Base-by-base conservation (phyloP, 2,329 filamentous ascomycete genomes). In the Ceratocystis variospora region DNA sequence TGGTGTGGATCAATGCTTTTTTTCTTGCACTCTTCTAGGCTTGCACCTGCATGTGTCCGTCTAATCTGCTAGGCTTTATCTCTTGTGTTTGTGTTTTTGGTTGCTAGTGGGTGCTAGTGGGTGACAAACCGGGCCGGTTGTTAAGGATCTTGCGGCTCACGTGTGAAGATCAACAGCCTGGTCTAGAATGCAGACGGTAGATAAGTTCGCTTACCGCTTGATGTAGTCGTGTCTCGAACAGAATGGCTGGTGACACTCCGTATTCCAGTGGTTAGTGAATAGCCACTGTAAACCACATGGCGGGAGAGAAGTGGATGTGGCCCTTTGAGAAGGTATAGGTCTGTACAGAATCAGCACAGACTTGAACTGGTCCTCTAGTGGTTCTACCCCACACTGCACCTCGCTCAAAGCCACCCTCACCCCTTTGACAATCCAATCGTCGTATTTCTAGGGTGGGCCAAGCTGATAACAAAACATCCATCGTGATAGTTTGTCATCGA, bases 51-150 rank as follows among this genome's bases (percentile, higher is more conserved):
- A 55, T 55, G 50, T 55, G 50, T 28, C 53, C 6, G 53, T 31
- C 10, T 22, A 22, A 50, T 22, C 17, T 5, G 3, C 15, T 33
- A 17, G 25, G 1, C 53, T 8, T 31, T 57, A 57, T 57, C 53
- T 57, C 10, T 22, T 17, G 53, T 22, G 53, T 22, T 48, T 1
- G 1, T 17, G 1, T 7, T 22, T 53, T 53, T 22, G 48, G 10
- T 53, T 53, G 19, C 48, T 53, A 6, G 53, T 22, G 19, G 25
- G 10, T 53, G 19, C 48, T 53, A 6, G 53, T 22, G 19, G 25
- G 10, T 57, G 8, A 28, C 22, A 57, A 57, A 57, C 53, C 53
- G 53, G 53, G 53, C 53, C 53, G 22, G 53, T 57, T 57, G 53
- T 57, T 31, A 15, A 57, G 53, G 53, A 57, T 57, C 25, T 57